These are phyloP conservation scores for Saccharomyces mikatae DNA, from an alignment of 805 yeast species.

Conservation along the genomic window DNA sequence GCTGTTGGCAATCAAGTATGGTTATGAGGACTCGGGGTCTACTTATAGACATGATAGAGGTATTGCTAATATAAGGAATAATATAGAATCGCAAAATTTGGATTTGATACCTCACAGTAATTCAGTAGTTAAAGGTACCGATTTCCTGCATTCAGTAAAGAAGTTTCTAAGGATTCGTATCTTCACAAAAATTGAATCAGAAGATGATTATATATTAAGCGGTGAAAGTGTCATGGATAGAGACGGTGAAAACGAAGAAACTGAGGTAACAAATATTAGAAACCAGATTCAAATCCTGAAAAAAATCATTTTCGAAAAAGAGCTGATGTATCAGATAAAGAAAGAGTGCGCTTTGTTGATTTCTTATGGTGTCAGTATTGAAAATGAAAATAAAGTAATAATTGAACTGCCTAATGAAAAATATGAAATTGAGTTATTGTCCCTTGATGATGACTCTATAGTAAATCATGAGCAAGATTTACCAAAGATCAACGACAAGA, in stretches of 20 bases:
- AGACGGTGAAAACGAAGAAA: slow-evolving; percentile 8
- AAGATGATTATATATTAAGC: slow-evolving; percentile 43
- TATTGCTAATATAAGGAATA: slow-evolving; percentile 57
- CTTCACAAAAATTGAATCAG: slow-evolving; percentile 44
- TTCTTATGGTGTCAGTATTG: slow-evolving; percentile 59
- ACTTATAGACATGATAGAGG: slow-evolving; percentile 62
- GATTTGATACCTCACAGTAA: slow-evolving; percentile 34
- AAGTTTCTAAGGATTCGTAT: slow-evolving; percentile 55
- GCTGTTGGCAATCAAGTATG: slow-evolving; percentile 74
- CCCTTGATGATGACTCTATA: slow-evolving; percentile 31
- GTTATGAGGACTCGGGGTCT: slow-evolving; percentile 88
- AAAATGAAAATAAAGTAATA: slow-evolving; percentile 53
- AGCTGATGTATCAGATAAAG: slow-evolving; percentile 66
- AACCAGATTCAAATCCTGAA: slow-evolving; percentile 62
- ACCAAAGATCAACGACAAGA: slow-evolving; percentile 35
- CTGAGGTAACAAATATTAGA: slow-evolving; percentile 33
- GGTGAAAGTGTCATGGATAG: slow-evolving; percentile 43
- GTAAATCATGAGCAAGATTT: slow-evolving; percentile 35
- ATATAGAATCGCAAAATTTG: slow-evolving; percentile 33
- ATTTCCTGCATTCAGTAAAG: slow-evolving; percentile 10
- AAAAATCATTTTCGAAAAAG: slow-evolving; percentile 77
- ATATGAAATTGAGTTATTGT: slow-evolving; percentile 62
- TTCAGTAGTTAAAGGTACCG: slow-evolving; percentile 22
- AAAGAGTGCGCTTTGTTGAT: slow-evolving; percentile 67
- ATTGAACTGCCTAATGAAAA: slow-evolving; percentile 59